Evolutionary conservation across 2,329 filamentous ascomycete genomes (phyloP), one percentile per base, ranked within the genome.

Genomic region (Neoscytalidium dimidiatum): DNA sequence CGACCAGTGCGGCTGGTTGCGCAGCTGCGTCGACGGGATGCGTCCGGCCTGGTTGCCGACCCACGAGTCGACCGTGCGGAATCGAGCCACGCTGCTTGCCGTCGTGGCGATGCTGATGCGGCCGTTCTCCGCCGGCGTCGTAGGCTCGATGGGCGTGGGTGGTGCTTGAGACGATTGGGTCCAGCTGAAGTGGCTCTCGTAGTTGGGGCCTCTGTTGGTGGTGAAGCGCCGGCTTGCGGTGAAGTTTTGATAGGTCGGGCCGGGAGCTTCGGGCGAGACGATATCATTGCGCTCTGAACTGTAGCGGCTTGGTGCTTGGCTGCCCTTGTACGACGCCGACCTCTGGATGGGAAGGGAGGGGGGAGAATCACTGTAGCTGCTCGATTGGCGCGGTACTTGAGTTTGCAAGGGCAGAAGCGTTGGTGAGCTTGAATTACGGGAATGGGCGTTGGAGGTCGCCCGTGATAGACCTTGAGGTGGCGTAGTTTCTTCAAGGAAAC

Each of bases 21-120:
- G 74, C 19, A 78, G 68, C 58, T 73, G 73, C 64, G 74, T 72
- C 52, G 73, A 74, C 64, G 78, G 76, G 19, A 79, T 67, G 7
- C 75, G 74, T 56, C 72, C 74, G 1, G 77, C 71, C 64, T 79
- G 77, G 49, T 78, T 72, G 62, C 76, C 75, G 13, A 79, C 77
- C 77, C 77, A 79, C 1, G 72, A 75, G 68, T 79, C 75, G 41
- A 79, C 71, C 26, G 77, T 79, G 58, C 77, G 75, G 71, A 78
- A 79, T 31, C 77, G 75, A 1, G 76, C 72, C 6, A 77, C 71
- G 0, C 74, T 77, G 6, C 75, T 76, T 14, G 73, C 73, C 5
- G 69, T 64, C 4, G 76, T 78, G 69, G 77, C 74, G 62, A 75
- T 74, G 23, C 43, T 52, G 58, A 38, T 21, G n/a, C 56, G 58